Evolutionary conservation across 352 stramenopile genomes (phyloP), one percentile per base, ranked within the genome.

Genomic region (Peronospora farinosa): DNA sequence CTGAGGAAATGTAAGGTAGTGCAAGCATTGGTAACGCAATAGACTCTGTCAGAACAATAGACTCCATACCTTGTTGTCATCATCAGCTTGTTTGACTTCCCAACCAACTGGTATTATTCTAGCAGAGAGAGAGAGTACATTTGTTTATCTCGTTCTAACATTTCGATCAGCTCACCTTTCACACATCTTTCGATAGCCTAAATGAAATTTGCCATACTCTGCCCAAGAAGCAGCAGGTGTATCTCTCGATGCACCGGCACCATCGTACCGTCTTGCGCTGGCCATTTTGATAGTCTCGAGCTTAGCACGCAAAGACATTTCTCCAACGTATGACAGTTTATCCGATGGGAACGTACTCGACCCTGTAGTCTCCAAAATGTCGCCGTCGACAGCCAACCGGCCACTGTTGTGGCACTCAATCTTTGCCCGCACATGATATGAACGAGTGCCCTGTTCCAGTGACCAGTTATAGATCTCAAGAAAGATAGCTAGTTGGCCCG

Each of bases 271-370:
- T n/a, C 53, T 54, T 36, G 40, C 38, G 19, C 40, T 49, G 7
- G 64, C 57, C 43, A 65, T 68, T 10, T 56, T 48, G 7, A 73
- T 47, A 3, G 59, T 47, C 43, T 77, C 72, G 19, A 56, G 69
- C 57, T 86, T 86, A 13, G 42, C 59, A 31, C 65, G 60, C 30
- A 86, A 52, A 27, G 65, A 63, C 61, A 81, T 78, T 40, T 86
- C 74, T 12, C 57, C 48, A 8, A 83, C 42, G 47, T 65, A 80
- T 35, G 65, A 51, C 4, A 62, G 51, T 36, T 80, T 70, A 10
- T 76, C 74, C 7, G 59, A 30, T 11, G 51, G 50, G 33, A 77
- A 68, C 5, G 65, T 58, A 41, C 52, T 60, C 30, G 46, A 33
- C 3, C 43, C 47, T 13, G 51, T 59, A 0, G 69, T 82, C 23